Evolutionary conservation across 176 grass and related monocot species (phyloP).

Genomic region (Otatea glauca): DNA sequence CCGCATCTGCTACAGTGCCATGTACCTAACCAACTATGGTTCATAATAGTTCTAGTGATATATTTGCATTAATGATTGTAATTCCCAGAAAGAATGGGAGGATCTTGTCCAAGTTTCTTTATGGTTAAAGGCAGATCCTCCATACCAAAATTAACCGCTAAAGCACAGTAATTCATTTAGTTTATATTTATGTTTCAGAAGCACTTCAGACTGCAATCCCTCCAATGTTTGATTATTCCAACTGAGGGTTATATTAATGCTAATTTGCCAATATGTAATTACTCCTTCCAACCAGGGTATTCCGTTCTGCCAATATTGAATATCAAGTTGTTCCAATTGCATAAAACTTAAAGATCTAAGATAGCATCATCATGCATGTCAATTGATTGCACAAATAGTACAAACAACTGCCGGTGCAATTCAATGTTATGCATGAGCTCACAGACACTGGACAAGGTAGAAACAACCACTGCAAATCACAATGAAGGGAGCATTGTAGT

Average conservation of each 20-base stretch:
- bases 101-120: no score
- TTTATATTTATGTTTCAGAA: no score
- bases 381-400: not conserved
- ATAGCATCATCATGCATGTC: not conserved
- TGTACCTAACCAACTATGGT: no score
- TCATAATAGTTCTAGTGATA: no score
- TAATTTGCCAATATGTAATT: not conserved
- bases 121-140: no score
- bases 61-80: no score
- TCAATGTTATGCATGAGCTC: conserved; percentile 11
- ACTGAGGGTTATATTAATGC: not conserved
- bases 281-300: not conserved
- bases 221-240: not conserved
- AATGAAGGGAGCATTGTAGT: not conserved
- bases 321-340: not conserved
- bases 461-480: conserved; percentile 5
- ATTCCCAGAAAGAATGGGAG: no score
- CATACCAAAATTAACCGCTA: no score
- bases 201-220: no score
- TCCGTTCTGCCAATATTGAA: not conserved
- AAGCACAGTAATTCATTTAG: no score
- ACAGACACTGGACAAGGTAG: not conserved
- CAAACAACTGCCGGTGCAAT: not conserved
- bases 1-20: no score
- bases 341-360: not conserved